These are phyloP conservation scores for Colletotrichum tamarilloi DNA, from an alignment of 2,329 filamentous ascomycete genomes.

Conservation along the genomic window DNA sequence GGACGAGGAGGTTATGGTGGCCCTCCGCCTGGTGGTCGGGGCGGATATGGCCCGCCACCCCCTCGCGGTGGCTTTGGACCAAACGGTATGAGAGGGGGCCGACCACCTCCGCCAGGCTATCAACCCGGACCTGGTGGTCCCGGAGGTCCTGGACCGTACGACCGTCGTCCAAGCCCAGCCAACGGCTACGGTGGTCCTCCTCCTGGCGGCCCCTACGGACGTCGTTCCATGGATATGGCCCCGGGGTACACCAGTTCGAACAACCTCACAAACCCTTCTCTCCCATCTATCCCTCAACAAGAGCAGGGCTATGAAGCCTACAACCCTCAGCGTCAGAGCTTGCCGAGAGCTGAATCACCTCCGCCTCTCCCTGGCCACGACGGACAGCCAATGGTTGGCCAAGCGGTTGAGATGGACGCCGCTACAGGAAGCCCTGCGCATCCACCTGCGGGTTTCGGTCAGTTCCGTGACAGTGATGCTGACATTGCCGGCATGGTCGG, in stretches of 20 bases:
- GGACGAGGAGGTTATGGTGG: conserved; percentile 44
- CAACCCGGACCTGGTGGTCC: conserved; percentile 41
- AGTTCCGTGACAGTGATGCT: conserved; percentile 72
- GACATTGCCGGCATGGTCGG: conserved; percentile 81
- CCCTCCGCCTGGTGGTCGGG: conserved; percentile 49
- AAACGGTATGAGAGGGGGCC: conserved; percentile 49
- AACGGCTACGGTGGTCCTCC: conserved; percentile 46
- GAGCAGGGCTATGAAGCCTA: conserved; percentile 56
- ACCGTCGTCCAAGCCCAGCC: conserved; percentile 50
- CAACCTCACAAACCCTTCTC: conserved; percentile 48
- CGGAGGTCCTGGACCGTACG: conserved; percentile 45
- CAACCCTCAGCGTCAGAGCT: conserved; percentile 51
- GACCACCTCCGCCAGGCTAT: conserved; percentile 58
- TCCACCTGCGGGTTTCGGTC: conserved; percentile 54
- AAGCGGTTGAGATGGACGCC: conserved; percentile 85
- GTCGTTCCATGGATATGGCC: conserved; percentile 48
- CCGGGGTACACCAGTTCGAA: conserved; percentile 48
- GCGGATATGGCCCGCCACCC: conserved; percentile 58
- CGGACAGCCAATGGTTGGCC: conserved; percentile 60
- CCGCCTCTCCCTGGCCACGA: conserved; percentile 66
- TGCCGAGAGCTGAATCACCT: conserved; percentile 72
- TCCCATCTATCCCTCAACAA: conserved; percentile 49
- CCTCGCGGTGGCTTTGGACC: conserved; percentile 47
- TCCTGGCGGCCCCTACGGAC: conserved; percentile 46
- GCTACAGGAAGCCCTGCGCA: conserved; percentile 64